Conservation (phyloP, 2,329 filamentous ascomycete genomes). For the Aspergillus proliferans region DNA sequence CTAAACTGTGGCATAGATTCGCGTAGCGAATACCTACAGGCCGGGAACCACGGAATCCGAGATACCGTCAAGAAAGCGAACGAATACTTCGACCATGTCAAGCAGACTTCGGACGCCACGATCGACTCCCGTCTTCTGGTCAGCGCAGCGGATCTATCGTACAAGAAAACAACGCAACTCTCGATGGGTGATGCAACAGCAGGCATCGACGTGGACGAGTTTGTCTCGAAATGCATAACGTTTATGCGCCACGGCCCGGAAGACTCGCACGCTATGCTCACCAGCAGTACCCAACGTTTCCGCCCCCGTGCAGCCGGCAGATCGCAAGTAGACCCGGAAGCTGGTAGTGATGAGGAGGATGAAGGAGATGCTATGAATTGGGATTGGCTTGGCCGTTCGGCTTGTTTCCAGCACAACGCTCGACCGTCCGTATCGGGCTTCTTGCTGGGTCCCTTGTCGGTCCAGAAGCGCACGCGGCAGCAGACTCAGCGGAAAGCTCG, state of each 20-base stretch:
- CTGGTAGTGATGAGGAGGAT: constrained; percentile 56
- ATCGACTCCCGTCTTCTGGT: constrained; percentile 85
- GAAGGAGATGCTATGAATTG: constrained; percentile 78
- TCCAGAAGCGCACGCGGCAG: constrained; percentile 75
- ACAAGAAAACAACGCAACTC: constrained; percentile 69
- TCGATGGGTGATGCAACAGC: constrained; percentile 65
- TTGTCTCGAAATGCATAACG: constrained; percentile 79
- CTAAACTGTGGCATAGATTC: constrained; percentile 49
- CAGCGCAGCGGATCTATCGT: constrained; percentile 69
- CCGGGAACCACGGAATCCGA: constrained; percentile 58
- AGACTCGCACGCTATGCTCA: constrained; percentile 45
- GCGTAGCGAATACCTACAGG: constrained; percentile 63
- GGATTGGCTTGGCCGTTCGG: constrained; percentile 72
- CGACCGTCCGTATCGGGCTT: constrained; percentile 77
- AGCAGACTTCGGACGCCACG: constrained; percentile 83
- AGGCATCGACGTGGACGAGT: constrained; percentile 83
- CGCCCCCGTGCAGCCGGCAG: constrained; percentile 31
- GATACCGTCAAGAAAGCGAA: constrained; percentile 63
- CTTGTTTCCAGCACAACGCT: constrained; percentile 64
- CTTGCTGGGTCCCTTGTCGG: constrained; percentile 78
- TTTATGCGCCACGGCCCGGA: constrained; percentile 71
- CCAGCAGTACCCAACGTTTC: constrained; percentile 32
- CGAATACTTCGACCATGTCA: constrained; percentile 59
- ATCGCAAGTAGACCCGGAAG: constrained; percentile 40
- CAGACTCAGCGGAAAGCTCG: constrained; percentile 64